These are phyloP conservation scores for Paracamarosporium sp. DNA, from an alignment of 2,329 filamentous ascomycete genomes.

Conservation along the genomic window DNA sequence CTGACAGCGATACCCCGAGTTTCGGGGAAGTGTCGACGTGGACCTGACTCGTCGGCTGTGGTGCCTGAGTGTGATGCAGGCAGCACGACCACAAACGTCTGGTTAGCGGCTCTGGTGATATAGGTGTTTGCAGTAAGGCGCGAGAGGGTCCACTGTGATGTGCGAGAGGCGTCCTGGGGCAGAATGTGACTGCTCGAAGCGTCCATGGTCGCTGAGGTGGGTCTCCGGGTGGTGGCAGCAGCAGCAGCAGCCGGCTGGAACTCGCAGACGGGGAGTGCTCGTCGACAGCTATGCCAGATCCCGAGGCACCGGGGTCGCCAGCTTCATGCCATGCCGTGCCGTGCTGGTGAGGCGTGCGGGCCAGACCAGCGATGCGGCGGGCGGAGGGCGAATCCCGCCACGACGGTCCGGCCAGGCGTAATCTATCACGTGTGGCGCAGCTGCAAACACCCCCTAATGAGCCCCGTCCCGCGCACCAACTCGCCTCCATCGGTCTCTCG, in stretches of 20 bases:
- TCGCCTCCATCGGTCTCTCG: conserved; percentile 5
- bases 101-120: neutral
- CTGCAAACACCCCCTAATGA: conserved; percentile 8
- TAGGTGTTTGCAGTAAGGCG: neutral
- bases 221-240: neutral
- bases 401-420: conserved; percentile 9
- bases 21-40: neutral
- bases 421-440: conserved; percentile 12
- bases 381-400: conserved; percentile 8
- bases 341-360: neutral
- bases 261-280: neutral
- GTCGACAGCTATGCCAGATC: neutral
- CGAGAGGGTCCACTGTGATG: neutral
- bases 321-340: neutral
- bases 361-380: conserved; percentile 1
- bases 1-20: conserved; percentile 1
- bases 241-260: neutral
- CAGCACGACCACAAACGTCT: neutral
- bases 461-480: conserved; percentile 6
- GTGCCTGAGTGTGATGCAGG: neutral
- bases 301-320: neutral
- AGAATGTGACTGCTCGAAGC: neutral
- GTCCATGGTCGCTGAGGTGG: neutral
- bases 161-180: neutral
- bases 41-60: neutral